Evolutionary conservation across 169 alveolate genomes (phyloP).

Genomic region (Eimeria zaria): DNA sequence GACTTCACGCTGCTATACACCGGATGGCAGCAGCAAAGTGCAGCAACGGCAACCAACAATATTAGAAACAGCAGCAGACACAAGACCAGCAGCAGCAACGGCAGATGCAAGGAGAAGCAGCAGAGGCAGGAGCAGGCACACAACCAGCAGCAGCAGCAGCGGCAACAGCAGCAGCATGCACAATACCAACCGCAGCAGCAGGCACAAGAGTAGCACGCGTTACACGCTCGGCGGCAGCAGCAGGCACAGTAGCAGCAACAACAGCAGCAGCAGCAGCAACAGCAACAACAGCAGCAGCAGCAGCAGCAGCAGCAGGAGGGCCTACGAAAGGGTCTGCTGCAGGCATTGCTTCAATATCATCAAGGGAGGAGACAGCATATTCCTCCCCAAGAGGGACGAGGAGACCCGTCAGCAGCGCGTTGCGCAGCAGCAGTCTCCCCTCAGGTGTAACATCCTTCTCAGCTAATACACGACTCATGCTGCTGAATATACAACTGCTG

Average conservation of each 20-base stretch:
- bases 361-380: background rate
- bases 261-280: background rate
- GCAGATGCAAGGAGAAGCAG: background rate
- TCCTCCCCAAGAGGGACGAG: conserved; percentile 28
- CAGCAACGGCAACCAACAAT: background rate
- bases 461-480: background rate
- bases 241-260: background rate
- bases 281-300: background rate
- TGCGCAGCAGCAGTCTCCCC: conserved; percentile 52
- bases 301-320: background rate
- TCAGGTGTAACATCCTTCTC: conserved; percentile 1
- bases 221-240: too few relatives aligned
- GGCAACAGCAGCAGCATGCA: background rate
- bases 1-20: too few relatives aligned
- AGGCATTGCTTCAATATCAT: conserved; percentile 8
- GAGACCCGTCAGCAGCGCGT: background rate
- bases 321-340: conserved; percentile 22
- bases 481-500: conserved; percentile 14
- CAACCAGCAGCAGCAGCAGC: background rate
- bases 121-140: too few relatives aligned
- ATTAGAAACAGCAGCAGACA: background rate
- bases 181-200: background rate
- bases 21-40: background rate
- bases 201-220: too few relatives aligned
- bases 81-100: background rate